Percentiles rank a stretch among this genome's conserved stretches.
These are phyloP conservation scores for Aureobasidium sp. DNA, from an alignment of 2,329 filamentous ascomycete genomes.

Conservation along the genomic window DNA sequence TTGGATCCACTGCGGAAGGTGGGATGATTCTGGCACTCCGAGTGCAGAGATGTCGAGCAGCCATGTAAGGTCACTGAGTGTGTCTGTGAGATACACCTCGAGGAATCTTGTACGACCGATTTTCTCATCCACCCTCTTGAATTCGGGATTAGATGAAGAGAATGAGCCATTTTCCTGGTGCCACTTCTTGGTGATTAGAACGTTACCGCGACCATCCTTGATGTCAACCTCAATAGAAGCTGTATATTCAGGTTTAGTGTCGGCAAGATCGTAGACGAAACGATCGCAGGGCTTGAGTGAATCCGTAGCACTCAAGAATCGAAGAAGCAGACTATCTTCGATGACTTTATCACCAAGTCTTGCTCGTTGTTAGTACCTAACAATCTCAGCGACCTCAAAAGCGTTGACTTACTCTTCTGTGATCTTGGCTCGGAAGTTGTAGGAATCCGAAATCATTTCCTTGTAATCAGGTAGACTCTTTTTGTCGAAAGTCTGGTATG, in stretches of 20 bases:
- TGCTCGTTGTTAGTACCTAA: constrained; percentile 15
- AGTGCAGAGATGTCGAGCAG: constrained; percentile 25
- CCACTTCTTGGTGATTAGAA: constrained; percentile 25
- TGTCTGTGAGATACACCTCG: constrained; percentile 21
- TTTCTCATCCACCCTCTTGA: neutral
- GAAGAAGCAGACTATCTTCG: constrained; percentile 20
- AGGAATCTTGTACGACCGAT: constrained; percentile 19
- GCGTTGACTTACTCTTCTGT: constrained; percentile 28
- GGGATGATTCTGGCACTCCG: neutral
- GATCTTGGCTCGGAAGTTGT: constrained; percentile 24
- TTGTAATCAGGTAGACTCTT: constrained; percentile 26
- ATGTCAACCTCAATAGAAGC: constrained; percentile 26
- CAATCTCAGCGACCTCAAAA: neutral
- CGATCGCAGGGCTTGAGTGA: constrained; percentile 23
- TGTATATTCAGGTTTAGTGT: constrained; percentile 25
- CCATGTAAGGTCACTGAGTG: constrained; percentile 26
- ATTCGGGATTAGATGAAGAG: neutral
- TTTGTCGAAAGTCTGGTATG: constrained; percentile 19
- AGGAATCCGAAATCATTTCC: constrained; percentile 25
- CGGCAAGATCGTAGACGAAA: constrained; percentile 20
- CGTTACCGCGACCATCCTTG: constrained; percentile 18
- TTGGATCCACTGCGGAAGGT: neutral
- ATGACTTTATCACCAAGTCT: constrained; percentile 25
- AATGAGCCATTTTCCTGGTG: neutral
- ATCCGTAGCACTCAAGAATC: constrained; percentile 19